Evolutionary conservation across 1,284 basidiomycete species (phyloP), one percentile per base, ranked within the genome.

Genomic region (Trichosporon sp.): DNA sequence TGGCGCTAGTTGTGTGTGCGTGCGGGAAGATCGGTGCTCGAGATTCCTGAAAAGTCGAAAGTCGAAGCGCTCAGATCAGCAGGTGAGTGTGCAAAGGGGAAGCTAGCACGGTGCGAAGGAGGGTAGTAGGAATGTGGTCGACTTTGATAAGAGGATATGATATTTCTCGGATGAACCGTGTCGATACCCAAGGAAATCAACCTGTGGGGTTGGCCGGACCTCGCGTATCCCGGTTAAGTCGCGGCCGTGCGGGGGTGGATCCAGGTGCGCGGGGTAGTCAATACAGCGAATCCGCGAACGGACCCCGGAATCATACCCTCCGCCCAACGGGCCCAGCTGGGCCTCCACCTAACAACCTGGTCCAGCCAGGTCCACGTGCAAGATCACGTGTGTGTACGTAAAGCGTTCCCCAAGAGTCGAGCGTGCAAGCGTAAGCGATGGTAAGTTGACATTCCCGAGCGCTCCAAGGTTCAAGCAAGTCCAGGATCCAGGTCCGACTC

Each of bases 121-220:
- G 26, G 26, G 26, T 26, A 26, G 26, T 26, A 26, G 26, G 26
- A 26, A 26, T 3, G n/a, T 6, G 4, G 16, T n/a, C 19, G 51
- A 37, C 35, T 37, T 37, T n/a, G 43, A 68, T 31, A 37, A 65
- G 37, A 26, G 26, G 26, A 26, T 26, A 26, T 37, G 26, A 43
- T 21, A 54, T 54, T 54, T 54, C 51, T 54, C 64, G 38, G 64
- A 14, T 43, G 43, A 48, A 61, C 56, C 56, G 31, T 61, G 26
- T 61, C 26, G 8, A 14, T 12, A 63, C 59, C 59, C 31, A 63
- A 32, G 2, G 59, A 63, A 63, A 35, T 63, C 31, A 37, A 37
- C 5, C 8, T 63, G 59, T 63, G 59, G 59, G 59, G 59, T 63
- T 63, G 51, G 51, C 51, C 59, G 59, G 59, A 63, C 31, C 59